Evolutionary conservation across 2,329 filamentous ascomycete species (phyloP), one percentile per base, ranked within the genome.

Genomic region (Geoglossum cookeanum): DNA sequence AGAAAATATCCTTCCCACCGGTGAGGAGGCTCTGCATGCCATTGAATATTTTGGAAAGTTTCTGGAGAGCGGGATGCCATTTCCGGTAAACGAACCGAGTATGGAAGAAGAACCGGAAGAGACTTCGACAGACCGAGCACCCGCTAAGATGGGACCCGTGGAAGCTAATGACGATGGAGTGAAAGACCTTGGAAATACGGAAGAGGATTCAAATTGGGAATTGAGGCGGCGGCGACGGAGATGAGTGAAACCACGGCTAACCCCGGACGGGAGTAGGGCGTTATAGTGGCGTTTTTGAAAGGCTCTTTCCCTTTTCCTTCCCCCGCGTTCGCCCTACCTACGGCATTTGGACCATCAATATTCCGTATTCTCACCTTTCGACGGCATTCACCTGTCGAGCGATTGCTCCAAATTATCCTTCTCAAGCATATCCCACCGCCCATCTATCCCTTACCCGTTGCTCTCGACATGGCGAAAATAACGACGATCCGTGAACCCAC

Each of bases 1-100:
- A 58, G 84, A 92, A 58, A 79, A 94, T 59, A 97, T 97, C 59
- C 74, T 94, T 1, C 89, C 91, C 0, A 92, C 87, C 0, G 91
- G 92, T 7, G 83, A 91, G 68, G 92, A 98, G 69, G 78, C 91
- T 45, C 81, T 91, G 62, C 84, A 85, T 62, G 87, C 89, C 0
- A 75, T 95, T 60, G 78, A 90, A 65, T 90, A 90, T 63, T 82
- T 95, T 64, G 89, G 87, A 1, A 81, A 85, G 62, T 96, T 87
- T 65, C 72, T 92, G 58, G 72, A 87, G 13, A 74, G 72, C 13
- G 30, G 33, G 22, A n/a, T 6, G 30, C 29, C 33, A 9, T 35
- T 53, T 6, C 13, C 30, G 32, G 15, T 44, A 29, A 33, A 33
- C 33, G 27, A 51, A 15, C 11, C n/a, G 6, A 17, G 7, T n/a